phyloP scores from a whole-genome alignment of 177 flowering plant genomes.

The Tripterygium wilfordii region DNA sequence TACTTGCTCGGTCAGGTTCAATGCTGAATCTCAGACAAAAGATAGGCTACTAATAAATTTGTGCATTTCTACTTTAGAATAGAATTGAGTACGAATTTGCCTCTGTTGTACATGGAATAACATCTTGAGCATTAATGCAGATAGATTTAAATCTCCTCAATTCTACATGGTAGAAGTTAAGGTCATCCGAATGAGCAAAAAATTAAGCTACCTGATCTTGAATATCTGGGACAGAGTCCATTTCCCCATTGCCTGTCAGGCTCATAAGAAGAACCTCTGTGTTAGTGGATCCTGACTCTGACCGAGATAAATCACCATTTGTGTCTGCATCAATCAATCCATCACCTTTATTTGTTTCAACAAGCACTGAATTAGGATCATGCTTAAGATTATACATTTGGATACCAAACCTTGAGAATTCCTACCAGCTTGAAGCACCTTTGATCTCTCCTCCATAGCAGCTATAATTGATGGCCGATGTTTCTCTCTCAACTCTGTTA shows the following conservation, averaged over 20 bases:
- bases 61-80: too few species aligned
- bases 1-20: too few species aligned
- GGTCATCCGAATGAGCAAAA: not conserved
- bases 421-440: constrained; percentile 58
- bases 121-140: too few species aligned
- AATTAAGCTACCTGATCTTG: constrained; percentile 67
- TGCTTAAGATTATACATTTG: constrained; percentile 72
- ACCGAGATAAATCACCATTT: constrained; percentile 35
- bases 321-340: constrained; percentile 35
- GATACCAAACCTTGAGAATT: constrained; percentile 81
- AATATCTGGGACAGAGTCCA: constrained; percentile 62
- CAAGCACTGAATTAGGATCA: constrained; percentile 48
- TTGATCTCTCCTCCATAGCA: constrained; percentile 74
- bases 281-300: constrained; percentile 40
- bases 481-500: constrained; percentile 68
- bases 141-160: too few species aligned
- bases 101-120: too few species aligned
- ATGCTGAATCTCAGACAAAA: too few species aligned
- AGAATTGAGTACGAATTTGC: too few species aligned
- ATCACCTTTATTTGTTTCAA: constrained; percentile 31
- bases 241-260: constrained; percentile 40
- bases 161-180: not conserved
- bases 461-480: constrained; percentile 69
- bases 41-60: too few species aligned
- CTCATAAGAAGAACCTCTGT: constrained; percentile 42